A percentile compares a stretch with the other conserved stretches of the same genome.
Evolutionary conservation across 1,284 basidiomycete species (phyloP).

Genomic region (Rhodotorula sp.): DNA sequence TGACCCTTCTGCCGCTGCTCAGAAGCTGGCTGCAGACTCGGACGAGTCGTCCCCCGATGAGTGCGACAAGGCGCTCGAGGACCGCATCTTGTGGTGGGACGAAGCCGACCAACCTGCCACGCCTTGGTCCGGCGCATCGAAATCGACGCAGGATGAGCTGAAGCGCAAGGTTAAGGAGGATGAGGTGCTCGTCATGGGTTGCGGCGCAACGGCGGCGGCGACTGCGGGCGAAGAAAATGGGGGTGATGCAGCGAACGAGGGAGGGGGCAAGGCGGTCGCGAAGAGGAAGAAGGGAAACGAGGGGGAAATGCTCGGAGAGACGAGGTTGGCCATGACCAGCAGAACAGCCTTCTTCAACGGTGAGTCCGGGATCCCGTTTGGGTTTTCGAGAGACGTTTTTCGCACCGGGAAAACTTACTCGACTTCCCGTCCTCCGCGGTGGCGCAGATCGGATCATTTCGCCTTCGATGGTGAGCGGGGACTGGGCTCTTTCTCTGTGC

Average conservation of each 20-base stretch:
- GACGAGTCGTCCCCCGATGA: constrained; percentile 12
- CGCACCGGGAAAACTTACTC: neutral
- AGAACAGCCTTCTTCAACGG: constrained; percentile 90
- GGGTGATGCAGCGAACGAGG: constrained; percentile 24
- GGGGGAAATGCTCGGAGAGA: constrained; percentile 62
- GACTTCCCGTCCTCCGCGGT: neutral
- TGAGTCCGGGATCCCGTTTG: constrained; percentile 4
- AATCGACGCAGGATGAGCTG: constrained; percentile 28
- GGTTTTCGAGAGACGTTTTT: neutral
- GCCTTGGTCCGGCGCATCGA: constrained; percentile 5
- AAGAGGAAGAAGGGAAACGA: constrained; percentile 34
- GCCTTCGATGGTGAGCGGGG: constrained; percentile 75
- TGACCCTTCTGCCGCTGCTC: neutral
- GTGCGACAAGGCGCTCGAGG: constrained; percentile 52
- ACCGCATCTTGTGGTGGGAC: constrained; percentile 45
- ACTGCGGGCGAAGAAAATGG: constrained; percentile 43
- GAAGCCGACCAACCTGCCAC: neutral
- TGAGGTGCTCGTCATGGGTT: neutral
- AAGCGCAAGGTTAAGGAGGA: constrained; percentile 39
- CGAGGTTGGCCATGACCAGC: constrained; percentile 91
- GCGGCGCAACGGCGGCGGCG: constrained; percentile 38
- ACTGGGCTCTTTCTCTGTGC: neutral
- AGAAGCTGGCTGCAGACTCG: neutral
- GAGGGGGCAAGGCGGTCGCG: too few species aligned
- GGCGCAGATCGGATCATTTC: constrained; percentile 61